Conservation (phyloP, 345 rosid species). For the Isatis tinctoria region DNA sequence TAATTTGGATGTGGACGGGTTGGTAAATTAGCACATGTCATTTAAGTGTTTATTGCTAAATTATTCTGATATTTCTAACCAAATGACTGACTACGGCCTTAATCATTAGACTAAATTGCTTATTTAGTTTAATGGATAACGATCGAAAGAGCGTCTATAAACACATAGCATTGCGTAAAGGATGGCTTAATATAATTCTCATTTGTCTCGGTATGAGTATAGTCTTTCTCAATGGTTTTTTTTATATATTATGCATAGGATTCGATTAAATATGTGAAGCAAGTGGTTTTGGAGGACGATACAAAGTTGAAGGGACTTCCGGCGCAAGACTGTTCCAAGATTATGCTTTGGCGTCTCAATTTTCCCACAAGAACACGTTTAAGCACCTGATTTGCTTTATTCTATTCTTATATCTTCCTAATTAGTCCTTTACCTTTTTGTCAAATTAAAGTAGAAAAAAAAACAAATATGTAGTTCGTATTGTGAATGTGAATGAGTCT, state of each 20-base stretch:
- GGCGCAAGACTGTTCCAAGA: constrained; percentile 65
- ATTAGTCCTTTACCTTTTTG: not conserved
- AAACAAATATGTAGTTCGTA: not conserved
- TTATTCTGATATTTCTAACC: not conserved
- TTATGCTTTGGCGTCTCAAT: constrained; percentile 81
- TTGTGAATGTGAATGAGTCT: not conserved
- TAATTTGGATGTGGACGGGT: not conserved
- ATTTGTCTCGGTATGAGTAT: not conserved
- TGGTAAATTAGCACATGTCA: not conserved
- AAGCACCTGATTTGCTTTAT: constrained; percentile 23
- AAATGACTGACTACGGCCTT: not conserved
- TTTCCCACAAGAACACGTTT: constrained; percentile 31
- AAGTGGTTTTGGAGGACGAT: constrained; percentile 79
- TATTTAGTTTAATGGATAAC: not conserved
- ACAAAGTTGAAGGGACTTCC: constrained; percentile 73
- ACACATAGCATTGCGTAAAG: not conserved
- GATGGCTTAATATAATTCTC: not conserved
- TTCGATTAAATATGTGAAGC: constrained; percentile 77
- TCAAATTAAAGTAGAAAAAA: not conserved
- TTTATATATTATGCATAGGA: constrained; percentile 36
- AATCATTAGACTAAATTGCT: not conserved
- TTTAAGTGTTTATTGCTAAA: not conserved
- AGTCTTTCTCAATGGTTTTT: too few species aligned
- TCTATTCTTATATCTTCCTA: constrained; percentile 8
- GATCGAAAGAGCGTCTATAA: not conserved